Evolutionary conservation across 2,329 filamentous ascomycete genomes (phyloP).

Genomic region (Cytospora piceicola): DNA sequence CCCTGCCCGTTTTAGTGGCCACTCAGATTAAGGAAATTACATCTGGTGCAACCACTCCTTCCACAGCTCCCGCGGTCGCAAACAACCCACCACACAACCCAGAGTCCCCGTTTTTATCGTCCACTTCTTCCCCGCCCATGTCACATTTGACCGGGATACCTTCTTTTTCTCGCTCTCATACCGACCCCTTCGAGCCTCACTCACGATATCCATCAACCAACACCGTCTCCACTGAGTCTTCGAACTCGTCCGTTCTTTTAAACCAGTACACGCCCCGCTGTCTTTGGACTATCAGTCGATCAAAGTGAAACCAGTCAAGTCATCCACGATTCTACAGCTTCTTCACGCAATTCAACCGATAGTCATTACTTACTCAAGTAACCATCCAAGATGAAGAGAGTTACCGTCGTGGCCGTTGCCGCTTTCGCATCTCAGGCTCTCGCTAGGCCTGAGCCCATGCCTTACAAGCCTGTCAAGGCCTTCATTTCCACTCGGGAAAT

Average conservation of each 20-base stretch:
- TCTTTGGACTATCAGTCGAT: neutral
- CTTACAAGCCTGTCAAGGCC: conserved; percentile 42
- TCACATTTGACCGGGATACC: conserved; percentile 10
- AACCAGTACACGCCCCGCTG: neutral
- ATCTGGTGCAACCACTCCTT: conserved; percentile 1
- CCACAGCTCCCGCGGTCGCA: conserved; percentile 14
- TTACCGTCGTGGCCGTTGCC: conserved; percentile 50
- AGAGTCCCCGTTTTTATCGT: neutral
- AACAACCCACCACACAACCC: neutral
- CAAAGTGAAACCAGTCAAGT: neutral
- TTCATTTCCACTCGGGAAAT: conserved; percentile 43
- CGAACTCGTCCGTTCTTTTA: conserved; percentile 15
- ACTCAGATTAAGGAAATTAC: conserved; percentile 22
- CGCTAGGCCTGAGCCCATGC: conserved; percentile 41
- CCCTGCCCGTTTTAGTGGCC: conserved; percentile 20
- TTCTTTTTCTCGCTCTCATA: conserved; percentile 4
- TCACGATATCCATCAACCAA: conserved; percentile 12
- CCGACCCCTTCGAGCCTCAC: conserved; percentile 12
- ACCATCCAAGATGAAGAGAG: conserved; percentile 42
- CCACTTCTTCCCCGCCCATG: conserved; percentile 1
- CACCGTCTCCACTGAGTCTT: conserved; percentile 4
- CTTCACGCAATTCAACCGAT: neutral
- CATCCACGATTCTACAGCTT: neutral
- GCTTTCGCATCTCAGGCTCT: conserved; percentile 39
- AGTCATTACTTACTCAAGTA: conserved; percentile 29